phyloP scores from a whole-genome alignment of 768 basidiomycete genomes.

The Podaxis sp. region DNA sequence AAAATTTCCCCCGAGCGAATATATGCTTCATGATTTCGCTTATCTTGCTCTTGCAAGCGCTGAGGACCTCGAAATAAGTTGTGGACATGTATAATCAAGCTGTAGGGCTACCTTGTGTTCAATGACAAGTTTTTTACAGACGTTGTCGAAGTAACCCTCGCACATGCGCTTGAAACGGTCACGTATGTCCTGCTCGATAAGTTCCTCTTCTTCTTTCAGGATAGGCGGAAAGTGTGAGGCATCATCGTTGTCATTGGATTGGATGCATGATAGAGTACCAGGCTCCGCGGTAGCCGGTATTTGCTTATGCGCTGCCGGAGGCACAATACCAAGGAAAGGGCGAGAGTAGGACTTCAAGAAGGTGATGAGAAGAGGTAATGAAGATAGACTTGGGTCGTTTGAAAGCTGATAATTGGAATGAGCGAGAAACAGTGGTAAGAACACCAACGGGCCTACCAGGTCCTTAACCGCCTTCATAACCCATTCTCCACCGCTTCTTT shows the following conservation, averaged over 20 bases:
- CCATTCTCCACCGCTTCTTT: conserved; percentile 79
- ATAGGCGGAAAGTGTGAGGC: conserved; percentile 40
- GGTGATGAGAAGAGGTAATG: conserved; percentile 85
- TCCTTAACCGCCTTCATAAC: conserved; percentile 87
- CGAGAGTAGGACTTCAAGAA: conserved; percentile 93
- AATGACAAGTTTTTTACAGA: conserved; percentile 87
- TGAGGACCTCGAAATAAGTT: conserved; percentile 29
- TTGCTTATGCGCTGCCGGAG: conserved; percentile 56
- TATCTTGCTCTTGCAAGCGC: conserved; percentile 96
- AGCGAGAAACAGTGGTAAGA: conserved; percentile 11
- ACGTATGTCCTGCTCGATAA: conserved; percentile 83
- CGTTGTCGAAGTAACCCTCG: conserved; percentile 88
- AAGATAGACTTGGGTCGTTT: conserved; percentile 82
- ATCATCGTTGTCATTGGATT: conserved; percentile 27
- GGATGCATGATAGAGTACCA: conserved; percentile 49
- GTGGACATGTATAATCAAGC: not conserved
- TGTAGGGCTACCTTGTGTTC: conserved; percentile 75
- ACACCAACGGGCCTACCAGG: conserved; percentile 53
- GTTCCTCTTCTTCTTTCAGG: conserved; percentile 59
- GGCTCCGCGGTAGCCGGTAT: conserved; percentile 53
- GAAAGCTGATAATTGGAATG: conserved; percentile 57
- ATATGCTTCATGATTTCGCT: conserved; percentile 96
- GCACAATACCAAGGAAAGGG: conserved; percentile 80
- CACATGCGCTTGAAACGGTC: conserved; percentile 92
- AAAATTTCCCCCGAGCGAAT: conserved; percentile 99